These are phyloP conservation scores for Coprinopsis strossmayeri DNA, from an alignment of 768 basidiomycete genomes.

Conservation along the genomic window DNA sequence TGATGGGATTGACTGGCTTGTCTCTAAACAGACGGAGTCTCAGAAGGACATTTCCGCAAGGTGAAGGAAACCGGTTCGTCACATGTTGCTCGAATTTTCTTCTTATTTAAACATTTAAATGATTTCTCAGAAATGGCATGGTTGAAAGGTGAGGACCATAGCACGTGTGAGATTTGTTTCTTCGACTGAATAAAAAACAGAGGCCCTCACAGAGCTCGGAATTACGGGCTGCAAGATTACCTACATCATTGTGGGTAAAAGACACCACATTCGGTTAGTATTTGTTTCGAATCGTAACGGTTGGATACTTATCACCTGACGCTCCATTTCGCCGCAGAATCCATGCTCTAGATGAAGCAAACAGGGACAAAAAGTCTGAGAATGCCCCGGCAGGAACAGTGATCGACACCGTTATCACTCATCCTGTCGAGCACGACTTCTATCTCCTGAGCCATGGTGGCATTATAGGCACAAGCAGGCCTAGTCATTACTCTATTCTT, in stretches of 20 bases:
- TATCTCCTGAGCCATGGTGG: slow-evolving; percentile 76
- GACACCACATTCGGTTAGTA: slow-evolving; percentile 51
- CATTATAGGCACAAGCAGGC: slow-evolving; percentile 64
- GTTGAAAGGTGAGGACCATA: slow-evolving; percentile 72
- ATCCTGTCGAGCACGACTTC: slow-evolving; percentile 72
- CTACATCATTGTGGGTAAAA: slow-evolving; percentile 73
- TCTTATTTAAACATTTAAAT: background rate
- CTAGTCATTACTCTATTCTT: slow-evolving; percentile 37
- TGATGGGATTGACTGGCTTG: too few species aligned
- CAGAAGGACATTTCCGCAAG: slow-evolving; percentile 41
- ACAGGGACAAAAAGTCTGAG: slow-evolving; percentile 60
- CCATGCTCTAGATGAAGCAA: slow-evolving; percentile 20
- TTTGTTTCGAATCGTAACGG: too few species aligned
- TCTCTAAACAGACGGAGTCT: slow-evolving; percentile 52
- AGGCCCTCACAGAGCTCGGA: slow-evolving; percentile 45
- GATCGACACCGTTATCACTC: slow-evolving; percentile 61
- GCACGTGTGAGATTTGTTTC: too few species aligned
- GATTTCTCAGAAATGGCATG: slow-evolving; percentile 46
- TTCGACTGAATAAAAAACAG: too few species aligned
- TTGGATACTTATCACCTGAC: background rate
- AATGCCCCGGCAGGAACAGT: slow-evolving; percentile 79
- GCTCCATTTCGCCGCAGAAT: slow-evolving; percentile 22
- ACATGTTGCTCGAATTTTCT: background rate
- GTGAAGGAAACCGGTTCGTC: too few species aligned
- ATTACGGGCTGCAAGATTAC: slow-evolving; percentile 61